phyloP scores from a whole-genome alignment of 805 yeast species.

The Zygoascus bituminiphila region DNA sequence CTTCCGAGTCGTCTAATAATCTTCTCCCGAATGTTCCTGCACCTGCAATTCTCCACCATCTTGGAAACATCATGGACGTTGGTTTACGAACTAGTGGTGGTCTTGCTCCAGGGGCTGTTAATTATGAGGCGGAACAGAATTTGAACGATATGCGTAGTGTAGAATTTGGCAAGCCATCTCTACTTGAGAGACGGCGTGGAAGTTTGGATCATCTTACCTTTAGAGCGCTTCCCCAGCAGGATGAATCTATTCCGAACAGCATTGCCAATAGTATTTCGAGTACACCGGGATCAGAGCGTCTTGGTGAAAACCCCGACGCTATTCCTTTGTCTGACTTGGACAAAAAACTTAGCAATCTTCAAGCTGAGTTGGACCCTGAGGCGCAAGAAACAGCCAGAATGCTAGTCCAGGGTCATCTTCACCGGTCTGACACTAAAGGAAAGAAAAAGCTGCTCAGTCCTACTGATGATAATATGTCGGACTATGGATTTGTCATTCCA shows the following conservation, averaged over 20 bases:
- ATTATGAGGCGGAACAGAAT: conserved; percentile 6
- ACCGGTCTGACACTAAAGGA: not conserved
- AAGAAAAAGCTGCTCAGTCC: not conserved
- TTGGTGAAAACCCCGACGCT: conserved; percentile 14
- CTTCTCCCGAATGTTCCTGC: conserved; percentile 7
- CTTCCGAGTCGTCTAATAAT: conserved; percentile 5
- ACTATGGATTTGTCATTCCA: conserved; percentile 10
- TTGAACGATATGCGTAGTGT: too few relatives aligned
- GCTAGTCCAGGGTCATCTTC: conserved; percentile 14
- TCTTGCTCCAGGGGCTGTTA: conserved; percentile 27
- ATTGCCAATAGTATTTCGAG: not conserved
- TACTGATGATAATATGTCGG: not conserved
- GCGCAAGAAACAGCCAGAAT: conserved; percentile 15
- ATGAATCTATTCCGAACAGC: not conserved
- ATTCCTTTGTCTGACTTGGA: conserved; percentile 20
- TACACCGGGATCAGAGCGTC: not conserved
- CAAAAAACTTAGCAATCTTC: conserved; percentile 9
- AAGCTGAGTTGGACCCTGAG: conserved; percentile 12
- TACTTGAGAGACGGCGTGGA: not conserved
- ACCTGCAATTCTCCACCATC: conserved; percentile 3
- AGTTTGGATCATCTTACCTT: not conserved
- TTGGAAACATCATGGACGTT: conserved; percentile 20
- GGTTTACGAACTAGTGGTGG: conserved; percentile 26
- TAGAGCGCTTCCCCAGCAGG: conserved; percentile 4
- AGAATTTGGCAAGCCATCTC: not conserved